phyloP scores from a whole-genome alignment of 1,139 yeast species.

The Geotrichum fermentans region DNA sequence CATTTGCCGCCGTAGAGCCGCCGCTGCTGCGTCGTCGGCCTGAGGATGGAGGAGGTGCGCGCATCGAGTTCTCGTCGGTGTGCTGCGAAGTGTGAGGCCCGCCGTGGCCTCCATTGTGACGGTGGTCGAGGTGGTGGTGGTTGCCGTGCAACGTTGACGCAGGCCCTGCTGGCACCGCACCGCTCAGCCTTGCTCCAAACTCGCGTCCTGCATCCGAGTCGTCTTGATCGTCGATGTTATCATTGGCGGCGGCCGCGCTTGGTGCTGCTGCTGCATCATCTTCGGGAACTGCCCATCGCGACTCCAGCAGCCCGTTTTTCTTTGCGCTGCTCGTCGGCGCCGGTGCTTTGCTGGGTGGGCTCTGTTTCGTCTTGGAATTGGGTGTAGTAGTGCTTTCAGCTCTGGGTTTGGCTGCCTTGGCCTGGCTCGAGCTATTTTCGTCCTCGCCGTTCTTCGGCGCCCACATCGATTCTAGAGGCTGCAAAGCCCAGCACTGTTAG shows the following conservation, averaged over 20 bases:
- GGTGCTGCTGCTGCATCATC: not conserved
- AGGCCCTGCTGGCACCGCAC: conserved; percentile 4
- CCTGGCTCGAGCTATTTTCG: too few relatives aligned
- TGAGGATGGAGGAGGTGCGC: not conserved
- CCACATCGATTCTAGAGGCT: conserved; percentile 4
- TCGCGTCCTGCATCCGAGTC: not conserved
- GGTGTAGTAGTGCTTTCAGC: too few relatives aligned
- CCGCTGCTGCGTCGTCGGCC: not conserved
- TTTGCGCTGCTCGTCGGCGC: not conserved
- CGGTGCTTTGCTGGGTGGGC: not conserved
- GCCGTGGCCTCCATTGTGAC: too few relatives aligned
- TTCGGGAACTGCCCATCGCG: not conserved
- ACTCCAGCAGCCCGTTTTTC: not conserved
- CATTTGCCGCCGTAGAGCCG: not conserved
- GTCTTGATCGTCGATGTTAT: not conserved
- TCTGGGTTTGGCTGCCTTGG: too few relatives aligned
- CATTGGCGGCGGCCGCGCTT: not conserved
- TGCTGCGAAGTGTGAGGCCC: not conserved
- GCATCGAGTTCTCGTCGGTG: not conserved
- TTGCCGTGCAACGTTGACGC: conserved; percentile 6
- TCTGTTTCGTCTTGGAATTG: too few relatives aligned
- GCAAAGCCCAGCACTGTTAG: too few relatives aligned
- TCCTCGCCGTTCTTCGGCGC: conserved; percentile 1
- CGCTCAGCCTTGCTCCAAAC: conserved; percentile 4
- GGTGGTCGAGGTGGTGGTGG: too few relatives aligned